These are phyloP conservation scores for Proliferodiscus dingleyae DNA, from an alignment of 2,329 filamentous ascomycete genomes.

Conservation along the genomic window DNA sequence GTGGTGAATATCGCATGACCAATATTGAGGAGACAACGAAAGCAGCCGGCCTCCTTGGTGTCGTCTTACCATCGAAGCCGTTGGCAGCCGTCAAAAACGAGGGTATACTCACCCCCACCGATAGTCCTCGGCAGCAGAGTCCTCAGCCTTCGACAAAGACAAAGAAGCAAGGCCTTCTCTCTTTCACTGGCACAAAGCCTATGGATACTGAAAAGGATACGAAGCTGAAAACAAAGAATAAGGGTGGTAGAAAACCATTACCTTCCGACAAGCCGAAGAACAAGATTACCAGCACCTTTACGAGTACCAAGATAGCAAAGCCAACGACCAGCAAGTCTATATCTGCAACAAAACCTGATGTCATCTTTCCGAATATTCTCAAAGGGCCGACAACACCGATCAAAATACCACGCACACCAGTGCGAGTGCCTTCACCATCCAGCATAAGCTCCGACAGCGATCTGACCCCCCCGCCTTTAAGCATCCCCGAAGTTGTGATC, in stretches of 20 bases:
- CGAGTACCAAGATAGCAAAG: conserved; percentile 23
- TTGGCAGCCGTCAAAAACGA: conserved; percentile 40
- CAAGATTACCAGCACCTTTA: conserved; percentile 26
- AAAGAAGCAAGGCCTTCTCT: conserved; percentile 50
- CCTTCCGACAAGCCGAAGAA: conserved; percentile 20
- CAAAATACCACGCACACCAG: conserved; percentile 20
- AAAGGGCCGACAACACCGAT: neutral
- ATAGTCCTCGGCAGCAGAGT: conserved; percentile 48
- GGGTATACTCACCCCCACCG: conserved; percentile 53
- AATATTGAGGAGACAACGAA: conserved; percentile 35
- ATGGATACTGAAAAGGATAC: conserved; percentile 7
- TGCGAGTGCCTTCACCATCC: conserved; percentile 12
- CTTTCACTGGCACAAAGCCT: conserved; percentile 19
- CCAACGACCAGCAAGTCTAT: conserved; percentile 3
- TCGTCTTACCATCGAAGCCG: conserved; percentile 36
- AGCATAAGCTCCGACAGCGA: conserved; percentile 24
- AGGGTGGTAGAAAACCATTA: conserved; percentile 23
- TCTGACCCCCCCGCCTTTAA: conserved; percentile 3
- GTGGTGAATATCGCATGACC: conserved; percentile 44
- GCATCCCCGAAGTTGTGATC: neutral
- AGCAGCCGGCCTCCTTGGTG: conserved; percentile 33
- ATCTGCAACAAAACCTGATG: neutral
- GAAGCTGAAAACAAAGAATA: conserved; percentile 22
- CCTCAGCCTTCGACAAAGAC: conserved; percentile 19
- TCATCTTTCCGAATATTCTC: conserved; percentile 19